Conservation (phyloP, 2,329 filamentous ascomycete genomes). For the Celoporthe dispersa region DNA sequence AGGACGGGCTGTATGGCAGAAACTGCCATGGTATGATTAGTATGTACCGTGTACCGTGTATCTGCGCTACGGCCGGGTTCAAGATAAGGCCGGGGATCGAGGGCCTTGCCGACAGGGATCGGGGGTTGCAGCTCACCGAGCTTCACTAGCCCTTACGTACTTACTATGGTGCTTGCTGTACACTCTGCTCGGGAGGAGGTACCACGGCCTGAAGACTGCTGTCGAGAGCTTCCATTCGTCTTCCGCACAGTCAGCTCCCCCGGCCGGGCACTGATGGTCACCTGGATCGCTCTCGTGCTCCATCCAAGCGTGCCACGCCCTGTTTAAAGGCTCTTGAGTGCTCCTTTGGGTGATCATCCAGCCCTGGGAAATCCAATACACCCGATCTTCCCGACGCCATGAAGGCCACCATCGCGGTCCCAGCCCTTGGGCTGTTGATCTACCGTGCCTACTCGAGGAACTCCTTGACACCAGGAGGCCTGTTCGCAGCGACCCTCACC, state of each 20-base stretch:
- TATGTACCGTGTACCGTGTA: neutral
- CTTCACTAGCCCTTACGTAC: neutral
- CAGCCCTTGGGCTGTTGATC: conserved; percentile 63
- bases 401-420: conserved; percentile 62
- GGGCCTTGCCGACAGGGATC: neutral
- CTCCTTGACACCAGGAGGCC: conserved; percentile 77
- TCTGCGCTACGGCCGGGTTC: neutral
- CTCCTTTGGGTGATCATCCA: neutral
- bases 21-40: neutral
- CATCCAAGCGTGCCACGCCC: neutral
- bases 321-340: neutral
- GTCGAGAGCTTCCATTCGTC: neutral
- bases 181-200: neutral
- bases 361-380: no score
- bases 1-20: neutral
- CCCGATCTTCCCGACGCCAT: conserved; percentile 43
- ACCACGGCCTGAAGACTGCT: neutral
- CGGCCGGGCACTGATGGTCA: neutral
- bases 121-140: neutral
- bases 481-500: conserved; percentile 73
- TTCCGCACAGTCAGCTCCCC: neutral
- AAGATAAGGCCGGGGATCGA: neutral
- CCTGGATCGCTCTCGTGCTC: neutral
- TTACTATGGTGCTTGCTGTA: no score
- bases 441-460: conserved; percentile 72